Evolutionary conservation across 78 protist genomes (phyloP).

Genomic region (Chrysochromulina parva): DNA sequence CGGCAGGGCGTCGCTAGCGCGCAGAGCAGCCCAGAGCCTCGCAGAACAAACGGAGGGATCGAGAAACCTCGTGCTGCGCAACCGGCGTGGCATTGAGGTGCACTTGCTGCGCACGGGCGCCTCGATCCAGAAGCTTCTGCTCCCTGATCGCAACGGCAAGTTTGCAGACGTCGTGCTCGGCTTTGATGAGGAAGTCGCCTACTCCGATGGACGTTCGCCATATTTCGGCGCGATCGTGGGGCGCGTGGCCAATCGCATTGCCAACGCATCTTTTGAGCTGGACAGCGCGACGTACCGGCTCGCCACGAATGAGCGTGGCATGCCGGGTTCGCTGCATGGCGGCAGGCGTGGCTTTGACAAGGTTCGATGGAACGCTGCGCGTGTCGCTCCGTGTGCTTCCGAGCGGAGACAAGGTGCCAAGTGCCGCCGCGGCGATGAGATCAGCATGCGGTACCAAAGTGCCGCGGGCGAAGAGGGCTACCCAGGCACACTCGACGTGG

Average conservation of each 20-base stretch:
- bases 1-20: too few relatives aligned
- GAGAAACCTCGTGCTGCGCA: too few relatives aligned
- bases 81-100: too few relatives aligned
- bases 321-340: not conserved
- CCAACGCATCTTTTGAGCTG: not conserved
- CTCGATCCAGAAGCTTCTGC: not conserved
- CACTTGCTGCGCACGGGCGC: constrained; percentile 1
- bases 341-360: constrained; percentile 21
- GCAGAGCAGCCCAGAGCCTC: too few relatives aligned
- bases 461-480: constrained; percentile 1
- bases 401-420: not conserved
- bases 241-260: constrained; percentile 32
- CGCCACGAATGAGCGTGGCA: not conserved
- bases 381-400: too few relatives aligned
- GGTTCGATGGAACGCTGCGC: not conserved
- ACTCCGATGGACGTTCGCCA: not conserved
- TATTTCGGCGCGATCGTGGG: constrained; percentile 25
- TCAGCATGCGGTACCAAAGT: not conserved
- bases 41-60: too few relatives aligned
- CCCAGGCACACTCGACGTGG: not conserved
- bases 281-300: not conserved
- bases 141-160: not conserved
- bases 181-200: not conserved
- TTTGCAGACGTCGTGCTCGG: not conserved
- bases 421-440: too few relatives aligned